Conservation (phyloP, 345 rosid genomes). For the Isatis tinctoria region DNA sequence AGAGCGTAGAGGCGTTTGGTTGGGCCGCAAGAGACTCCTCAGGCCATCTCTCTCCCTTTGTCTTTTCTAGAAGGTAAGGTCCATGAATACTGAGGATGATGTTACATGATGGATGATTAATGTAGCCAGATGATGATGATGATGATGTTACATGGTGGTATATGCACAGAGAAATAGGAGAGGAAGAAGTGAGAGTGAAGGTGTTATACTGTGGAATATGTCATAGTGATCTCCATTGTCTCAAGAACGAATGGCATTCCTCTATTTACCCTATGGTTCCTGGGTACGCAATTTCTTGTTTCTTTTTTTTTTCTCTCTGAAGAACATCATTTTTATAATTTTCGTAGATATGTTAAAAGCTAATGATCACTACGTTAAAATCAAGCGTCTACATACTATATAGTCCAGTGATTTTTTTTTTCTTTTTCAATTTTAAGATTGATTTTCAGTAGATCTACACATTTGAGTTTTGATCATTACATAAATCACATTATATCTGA, state of each 20-base stretch:
- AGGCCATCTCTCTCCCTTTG: slow-evolving; percentile 58
- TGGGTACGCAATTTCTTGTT: slow-evolving; percentile 38
- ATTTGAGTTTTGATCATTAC: neutral
- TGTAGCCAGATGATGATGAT: neutral
- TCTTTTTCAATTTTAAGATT: neutral
- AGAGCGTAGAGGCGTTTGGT: slow-evolving; percentile 37
- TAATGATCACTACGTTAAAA: neutral
- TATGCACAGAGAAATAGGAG: slow-evolving; percentile 48
- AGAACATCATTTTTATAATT: neutral
- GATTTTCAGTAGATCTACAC: neutral
- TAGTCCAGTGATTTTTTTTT: neutral
- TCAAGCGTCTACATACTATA: neutral
- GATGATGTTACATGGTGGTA: neutral
- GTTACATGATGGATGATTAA: slow-evolving; percentile 11
- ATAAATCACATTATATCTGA: neutral
- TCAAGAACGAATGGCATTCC: slow-evolving; percentile 51
- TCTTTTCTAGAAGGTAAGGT: slow-evolving; percentile 54
- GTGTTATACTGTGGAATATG: slow-evolving; percentile 72
- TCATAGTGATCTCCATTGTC: slow-evolving; percentile 51
- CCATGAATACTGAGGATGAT: neutral
- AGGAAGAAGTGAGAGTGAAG: slow-evolving; percentile 54
- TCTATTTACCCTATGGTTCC: slow-evolving; percentile 62
- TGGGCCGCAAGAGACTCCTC: slow-evolving; percentile 63
- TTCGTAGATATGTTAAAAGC: neutral
- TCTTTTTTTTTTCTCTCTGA: neutral